Evolutionary conservation across 495 filamentous ascomycete genomes (phyloP).

Genomic region (Chaetomium fimeti): DNA sequence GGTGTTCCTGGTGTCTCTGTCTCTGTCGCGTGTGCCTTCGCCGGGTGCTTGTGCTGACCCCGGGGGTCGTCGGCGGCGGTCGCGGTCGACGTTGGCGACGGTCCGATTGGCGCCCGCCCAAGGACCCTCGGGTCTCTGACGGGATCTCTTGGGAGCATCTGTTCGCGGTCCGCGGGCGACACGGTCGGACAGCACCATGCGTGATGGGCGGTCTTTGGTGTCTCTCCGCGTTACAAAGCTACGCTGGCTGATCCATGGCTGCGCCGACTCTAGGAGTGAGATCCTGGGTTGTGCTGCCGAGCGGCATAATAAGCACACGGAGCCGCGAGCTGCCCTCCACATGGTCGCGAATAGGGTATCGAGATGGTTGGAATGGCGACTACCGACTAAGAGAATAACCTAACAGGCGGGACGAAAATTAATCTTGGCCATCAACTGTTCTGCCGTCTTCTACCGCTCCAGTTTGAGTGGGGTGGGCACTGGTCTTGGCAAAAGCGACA

Average conservation of each 20-base stretch:
- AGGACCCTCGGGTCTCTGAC: conserved; percentile 54
- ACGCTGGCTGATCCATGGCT: conserved; percentile 40
- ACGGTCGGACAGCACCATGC: conserved; percentile 75
- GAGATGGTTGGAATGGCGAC: conserved; percentile 3
- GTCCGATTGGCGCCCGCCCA: conserved; percentile 80
- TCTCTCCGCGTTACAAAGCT: conserved; percentile 38
- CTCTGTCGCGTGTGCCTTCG: neutral
- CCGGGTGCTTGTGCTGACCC: conserved; percentile 28
- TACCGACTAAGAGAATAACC: neutral
- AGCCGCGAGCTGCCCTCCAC: conserved; percentile 37
- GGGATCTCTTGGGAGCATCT: conserved; percentile 37
- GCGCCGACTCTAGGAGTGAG: conserved; percentile 21
- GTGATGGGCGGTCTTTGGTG: conserved; percentile 53
- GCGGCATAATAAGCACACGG: conserved; percentile 39
- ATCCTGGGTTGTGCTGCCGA: conserved; percentile 23
- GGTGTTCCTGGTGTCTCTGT: neutral
- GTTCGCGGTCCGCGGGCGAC: conserved; percentile 55
- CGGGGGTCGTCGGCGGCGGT: conserved; percentile 36
- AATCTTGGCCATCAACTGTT: conserved; percentile 14
- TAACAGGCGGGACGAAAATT: conserved; percentile 22
- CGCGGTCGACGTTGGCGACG: conserved; percentile 53
- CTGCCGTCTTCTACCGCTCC: conserved; percentile 22
- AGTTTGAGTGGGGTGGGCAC: neutral
- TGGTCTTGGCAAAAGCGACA: neutral
- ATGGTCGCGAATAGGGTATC: conserved; percentile 23